Percentiles rank a stretch among this genome's conserved stretches.
Evolutionary conservation across 2,329 filamentous ascomycete genomes (phyloP).

Genomic region (Scedosporium dehoogii): DNA sequence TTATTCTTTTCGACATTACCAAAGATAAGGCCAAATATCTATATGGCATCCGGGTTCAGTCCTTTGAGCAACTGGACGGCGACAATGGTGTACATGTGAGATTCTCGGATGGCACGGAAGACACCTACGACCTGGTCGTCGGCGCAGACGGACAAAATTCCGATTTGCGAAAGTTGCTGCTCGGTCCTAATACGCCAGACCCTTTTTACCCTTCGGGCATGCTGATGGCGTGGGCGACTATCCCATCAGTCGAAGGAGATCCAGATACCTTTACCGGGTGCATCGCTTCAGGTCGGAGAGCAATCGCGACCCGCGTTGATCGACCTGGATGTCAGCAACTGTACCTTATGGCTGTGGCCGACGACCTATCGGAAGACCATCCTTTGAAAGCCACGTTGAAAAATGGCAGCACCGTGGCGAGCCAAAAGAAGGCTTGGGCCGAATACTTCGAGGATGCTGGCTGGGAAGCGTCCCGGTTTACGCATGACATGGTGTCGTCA

Average conservation of each 20-base stretch:
- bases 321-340: no score
- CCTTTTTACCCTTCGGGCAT: neutral
- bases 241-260: neutral
- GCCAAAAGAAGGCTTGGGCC: conserved; percentile 28
- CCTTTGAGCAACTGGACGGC: conserved; percentile 16
- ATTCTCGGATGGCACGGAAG: conserved; percentile 32
- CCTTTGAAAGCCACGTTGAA: conserved; percentile 13
- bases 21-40: conserved; percentile 16
- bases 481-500: conserved; percentile 22
- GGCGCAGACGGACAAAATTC: conserved; percentile 39
- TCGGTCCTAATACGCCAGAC: conserved; percentile 18
- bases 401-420: conserved; percentile 4
- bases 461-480: conserved; percentile 31
- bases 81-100: conserved; percentile 20
- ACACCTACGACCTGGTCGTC: conserved; percentile 40
- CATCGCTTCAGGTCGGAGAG: conserved; percentile 23
- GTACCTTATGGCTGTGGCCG: conserved; percentile 18
- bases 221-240: neutral
- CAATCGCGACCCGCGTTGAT: conserved; percentile 21
- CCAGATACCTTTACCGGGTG: conserved; percentile 7
- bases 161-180: conserved; percentile 17
- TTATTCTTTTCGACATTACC: conserved; percentile 35
- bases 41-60: conserved; percentile 20
- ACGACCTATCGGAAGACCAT: conserved; percentile 16
- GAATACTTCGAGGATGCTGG: conserved; percentile 32